Conservation (phyloP, 768 basidiomycete species). For the Suillus luteus region DNA sequence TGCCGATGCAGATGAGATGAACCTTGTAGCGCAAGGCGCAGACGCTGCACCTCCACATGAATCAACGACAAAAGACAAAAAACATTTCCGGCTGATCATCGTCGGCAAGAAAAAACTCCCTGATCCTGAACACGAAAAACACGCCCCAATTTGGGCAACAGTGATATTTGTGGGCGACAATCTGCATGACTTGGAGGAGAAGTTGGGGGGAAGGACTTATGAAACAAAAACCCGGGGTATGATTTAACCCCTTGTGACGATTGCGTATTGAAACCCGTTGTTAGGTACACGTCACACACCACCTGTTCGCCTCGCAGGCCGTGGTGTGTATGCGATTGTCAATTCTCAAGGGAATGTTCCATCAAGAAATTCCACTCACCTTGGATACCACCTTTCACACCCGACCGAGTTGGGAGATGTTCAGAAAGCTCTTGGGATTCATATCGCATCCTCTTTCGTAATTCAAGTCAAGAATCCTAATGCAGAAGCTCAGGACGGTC, state of each 20-base stretch:
- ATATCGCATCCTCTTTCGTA: slow-evolving; percentile 53
- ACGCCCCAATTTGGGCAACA: slow-evolving; percentile 54
- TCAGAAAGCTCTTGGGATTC: slow-evolving; percentile 56
- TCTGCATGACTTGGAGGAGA: slow-evolving; percentile 46
- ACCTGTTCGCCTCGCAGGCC: slow-evolving; percentile 52
- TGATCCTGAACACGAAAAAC: slow-evolving; percentile 46
- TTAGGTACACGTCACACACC: slow-evolving; percentile 54
- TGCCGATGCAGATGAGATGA: slow-evolving; percentile 39
- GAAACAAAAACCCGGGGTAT: slow-evolving; percentile 63
- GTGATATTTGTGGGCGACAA: slow-evolving; percentile 55
- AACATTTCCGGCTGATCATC: slow-evolving; percentile 51
- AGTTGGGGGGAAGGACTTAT: slow-evolving; percentile 52
- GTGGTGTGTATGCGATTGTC: slow-evolving; percentile 62
- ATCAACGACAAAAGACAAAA: slow-evolving; percentile 35
- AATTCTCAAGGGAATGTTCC: slow-evolving; percentile 46
- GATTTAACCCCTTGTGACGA: not conserved
- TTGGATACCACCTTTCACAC: slow-evolving; percentile 63
- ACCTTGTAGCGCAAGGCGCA: slow-evolving; percentile 43
- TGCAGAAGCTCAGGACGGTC: slow-evolving; percentile 41
- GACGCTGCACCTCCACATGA: slow-evolving; percentile 51
- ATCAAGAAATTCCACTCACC: slow-evolving; percentile 51
- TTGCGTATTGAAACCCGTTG: not conserved
- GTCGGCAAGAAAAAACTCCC: slow-evolving; percentile 63
- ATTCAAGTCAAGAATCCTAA: slow-evolving; percentile 65
- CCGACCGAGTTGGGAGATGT: slow-evolving; percentile 52